Evolutionary conservation across 1,284 basidiomycete species (phyloP).

Genomic region (Phenoliferia sp.): DNA sequence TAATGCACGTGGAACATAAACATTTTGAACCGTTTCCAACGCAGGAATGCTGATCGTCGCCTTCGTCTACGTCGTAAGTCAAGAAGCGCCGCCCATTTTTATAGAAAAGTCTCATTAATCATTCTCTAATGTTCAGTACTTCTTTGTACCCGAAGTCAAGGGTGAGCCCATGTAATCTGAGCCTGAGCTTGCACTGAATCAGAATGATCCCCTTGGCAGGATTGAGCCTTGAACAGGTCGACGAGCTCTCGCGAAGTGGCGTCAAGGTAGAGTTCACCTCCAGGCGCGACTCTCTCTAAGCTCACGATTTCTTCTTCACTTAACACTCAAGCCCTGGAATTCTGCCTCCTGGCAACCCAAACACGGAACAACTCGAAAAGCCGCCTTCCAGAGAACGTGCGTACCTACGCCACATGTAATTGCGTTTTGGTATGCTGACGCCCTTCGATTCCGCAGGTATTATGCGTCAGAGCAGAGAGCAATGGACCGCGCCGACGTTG

Average conservation of each 20-base stretch:
- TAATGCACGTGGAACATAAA: background rate
- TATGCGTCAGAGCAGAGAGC: conserved; percentile 7
- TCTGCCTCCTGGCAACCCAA: conserved; percentile 57
- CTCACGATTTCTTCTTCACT: conserved; percentile 39
- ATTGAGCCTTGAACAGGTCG: conserved; percentile 65
- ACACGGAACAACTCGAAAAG: conserved; percentile 1
- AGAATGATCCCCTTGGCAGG: conserved; percentile 32
- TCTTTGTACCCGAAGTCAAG: conserved; percentile 71
- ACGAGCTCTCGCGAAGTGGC: conserved; percentile 53
- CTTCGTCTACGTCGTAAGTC: conserved; percentile 53
- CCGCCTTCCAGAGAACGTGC: conserved; percentile 3
- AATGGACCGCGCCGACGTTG: background rate
- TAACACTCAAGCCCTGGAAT: conserved; percentile 56
- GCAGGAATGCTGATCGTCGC: conserved; percentile 53
- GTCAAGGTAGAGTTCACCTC: background rate
- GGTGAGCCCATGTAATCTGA: conserved; percentile 32
- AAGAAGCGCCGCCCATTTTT: conserved; percentile 26
- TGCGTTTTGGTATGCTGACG: too few species aligned
- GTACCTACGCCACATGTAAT: too few species aligned
- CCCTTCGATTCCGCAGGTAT: too few species aligned
- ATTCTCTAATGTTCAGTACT: conserved; percentile 41
- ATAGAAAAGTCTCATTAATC: background rate
- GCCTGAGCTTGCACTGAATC: background rate
- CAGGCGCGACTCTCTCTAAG: background rate
- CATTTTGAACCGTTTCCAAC: background rate